These are phyloP conservation scores for Globisporangium mamillatum DNA, from an alignment of 352 stramenopile genomes.

Conservation along the genomic window DNA sequence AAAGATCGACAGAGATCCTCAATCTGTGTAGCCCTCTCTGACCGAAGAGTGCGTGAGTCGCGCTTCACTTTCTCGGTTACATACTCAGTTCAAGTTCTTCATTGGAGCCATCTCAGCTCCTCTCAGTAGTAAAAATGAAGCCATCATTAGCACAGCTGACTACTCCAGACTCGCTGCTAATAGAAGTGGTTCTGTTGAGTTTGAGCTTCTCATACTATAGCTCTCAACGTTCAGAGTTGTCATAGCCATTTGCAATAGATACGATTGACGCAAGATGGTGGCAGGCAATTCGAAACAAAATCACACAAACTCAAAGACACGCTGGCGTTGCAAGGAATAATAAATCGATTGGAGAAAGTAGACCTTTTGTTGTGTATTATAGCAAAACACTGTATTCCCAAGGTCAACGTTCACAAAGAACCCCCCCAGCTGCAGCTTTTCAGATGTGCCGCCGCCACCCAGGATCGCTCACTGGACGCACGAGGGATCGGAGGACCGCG, in stretches of 20 bases:
- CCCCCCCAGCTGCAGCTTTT: slow-evolving; percentile 9
- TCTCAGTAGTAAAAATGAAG: no score
- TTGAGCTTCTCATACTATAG: no score
- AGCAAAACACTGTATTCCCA: slow-evolving; percentile 6
- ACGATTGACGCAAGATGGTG: background rate
- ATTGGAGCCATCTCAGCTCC: no score
- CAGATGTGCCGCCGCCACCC: slow-evolving; percentile 3
- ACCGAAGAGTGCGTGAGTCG: no score
- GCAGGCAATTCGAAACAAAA: background rate
- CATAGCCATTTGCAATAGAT: background rate
- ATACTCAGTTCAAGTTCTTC: background rate
- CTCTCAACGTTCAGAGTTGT: no score
- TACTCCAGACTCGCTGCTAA: no score
- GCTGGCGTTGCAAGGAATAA: background rate
- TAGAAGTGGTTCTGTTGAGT: no score
- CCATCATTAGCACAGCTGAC: no score
- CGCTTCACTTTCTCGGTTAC: no score
- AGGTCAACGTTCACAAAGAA: slow-evolving; percentile 4
- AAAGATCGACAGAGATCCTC: no score
- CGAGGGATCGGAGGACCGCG: slow-evolving; percentile 4
- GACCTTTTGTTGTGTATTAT: slow-evolving; percentile 13
- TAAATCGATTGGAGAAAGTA: slow-evolving; percentile 10
- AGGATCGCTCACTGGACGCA: background rate
- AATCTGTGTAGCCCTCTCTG: no score
- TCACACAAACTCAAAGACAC: background rate